Evolutionary conservation across 2,329 filamentous ascomycete genomes (phyloP).

Genomic region (Botrytis elliptica): DNA sequence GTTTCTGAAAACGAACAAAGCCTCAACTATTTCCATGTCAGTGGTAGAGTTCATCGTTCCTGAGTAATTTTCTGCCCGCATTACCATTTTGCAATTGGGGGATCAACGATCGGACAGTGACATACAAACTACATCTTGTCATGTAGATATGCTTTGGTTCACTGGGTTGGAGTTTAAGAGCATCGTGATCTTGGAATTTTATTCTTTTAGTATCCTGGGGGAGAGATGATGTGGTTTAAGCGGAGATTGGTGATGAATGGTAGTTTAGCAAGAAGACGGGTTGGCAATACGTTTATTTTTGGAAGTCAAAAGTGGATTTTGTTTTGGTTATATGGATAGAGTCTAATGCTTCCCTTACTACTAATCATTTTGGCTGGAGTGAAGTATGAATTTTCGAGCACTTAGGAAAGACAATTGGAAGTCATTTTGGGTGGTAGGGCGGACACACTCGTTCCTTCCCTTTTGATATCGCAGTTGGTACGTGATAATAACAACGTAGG

Average conservation of each 20-base stretch:
- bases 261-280: not conserved
- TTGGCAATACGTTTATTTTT: not conserved
- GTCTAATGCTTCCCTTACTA: accelerated
- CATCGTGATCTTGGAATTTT: too few species aligned
- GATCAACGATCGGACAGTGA: not conserved
- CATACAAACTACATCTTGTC: too few species aligned
- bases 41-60: too few species aligned
- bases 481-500: not conserved
- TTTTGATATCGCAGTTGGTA: accelerated
- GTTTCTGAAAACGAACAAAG: too few species aligned
- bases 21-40: too few species aligned
- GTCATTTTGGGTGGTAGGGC: not conserved
- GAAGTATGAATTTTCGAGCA: not conserved
- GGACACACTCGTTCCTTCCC: not conserved
- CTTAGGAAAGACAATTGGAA: too few species aligned
- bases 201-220: not conserved
- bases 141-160: not conserved
- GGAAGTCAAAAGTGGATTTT: not conserved
- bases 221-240: too few species aligned
- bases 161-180: too few species aligned
- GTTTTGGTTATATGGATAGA: too few species aligned
- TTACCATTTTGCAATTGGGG: not conserved
- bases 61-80: not conserved
- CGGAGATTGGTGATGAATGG: not conserved
- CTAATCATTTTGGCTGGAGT: not conserved